These are phyloP conservation scores for Leccinum pachyderme DNA, from an alignment of 1,284 basidiomycete species.

Conservation along the genomic window DNA sequence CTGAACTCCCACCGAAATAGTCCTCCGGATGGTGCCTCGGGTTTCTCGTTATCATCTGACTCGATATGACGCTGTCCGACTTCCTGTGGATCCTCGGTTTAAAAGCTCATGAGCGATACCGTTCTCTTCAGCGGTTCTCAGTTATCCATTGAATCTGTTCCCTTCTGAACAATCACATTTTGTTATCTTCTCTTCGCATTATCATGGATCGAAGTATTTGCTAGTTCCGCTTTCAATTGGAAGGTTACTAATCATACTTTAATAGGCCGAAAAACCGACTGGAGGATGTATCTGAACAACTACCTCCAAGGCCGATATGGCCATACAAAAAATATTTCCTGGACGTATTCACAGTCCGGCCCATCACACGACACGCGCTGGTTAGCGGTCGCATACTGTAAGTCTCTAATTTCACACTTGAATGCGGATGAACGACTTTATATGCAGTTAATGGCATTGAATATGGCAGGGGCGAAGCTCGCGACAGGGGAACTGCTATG, in stretches of 20 bases:
- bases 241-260: slow-evolving; percentile 8
- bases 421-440: slow-evolving; percentile 2
- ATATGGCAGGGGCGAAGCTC: slow-evolving; percentile 28
- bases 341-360: slow-evolving; percentile 24
- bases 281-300: slow-evolving; percentile 31
- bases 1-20: slow-evolving; percentile 7
- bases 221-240: neutral
- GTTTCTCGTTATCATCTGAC: slow-evolving; percentile 27
- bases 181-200: neutral
- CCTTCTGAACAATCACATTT: slow-evolving; percentile 1
- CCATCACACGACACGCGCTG: slow-evolving; percentile 28
- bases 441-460: slow-evolving; percentile 29
- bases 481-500: slow-evolving; percentile 34
- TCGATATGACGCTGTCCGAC: slow-evolving; percentile 23
- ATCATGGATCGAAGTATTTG: slow-evolving; percentile 22
- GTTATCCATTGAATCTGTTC: slow-evolving; percentile 4
- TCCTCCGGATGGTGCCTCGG: slow-evolving; percentile 3
- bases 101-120: slow-evolving; percentile 17
- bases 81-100: slow-evolving; percentile 28
- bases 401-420: slow-evolving; percentile 4
- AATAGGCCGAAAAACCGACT: slow-evolving; percentile 24
- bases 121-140: slow-evolving; percentile 9
- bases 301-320: slow-evolving; percentile 32
- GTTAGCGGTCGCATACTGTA: slow-evolving; percentile 30
- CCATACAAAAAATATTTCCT: slow-evolving; percentile 26